phyloP scores from a whole-genome alignment of 208 protist genomes.

The Leishmania tarentolae region DNA sequence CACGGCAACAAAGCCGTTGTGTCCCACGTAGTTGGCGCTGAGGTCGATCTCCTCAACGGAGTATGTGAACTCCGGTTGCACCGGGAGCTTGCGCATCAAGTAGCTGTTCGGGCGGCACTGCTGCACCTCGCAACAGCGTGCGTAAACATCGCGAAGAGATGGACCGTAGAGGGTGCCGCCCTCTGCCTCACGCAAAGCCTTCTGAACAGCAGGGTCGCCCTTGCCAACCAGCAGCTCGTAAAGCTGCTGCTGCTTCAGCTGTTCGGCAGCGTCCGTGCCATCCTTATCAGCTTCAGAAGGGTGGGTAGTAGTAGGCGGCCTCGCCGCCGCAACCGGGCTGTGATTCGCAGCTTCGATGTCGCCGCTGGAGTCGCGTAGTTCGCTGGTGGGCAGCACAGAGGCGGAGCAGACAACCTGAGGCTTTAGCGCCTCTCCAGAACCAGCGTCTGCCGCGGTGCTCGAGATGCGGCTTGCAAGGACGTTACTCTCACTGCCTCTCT shows the following conservation, averaged over 20 bases:
- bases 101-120: slow-evolving; percentile 89
- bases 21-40: slow-evolving; percentile 89
- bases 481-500: not conserved
- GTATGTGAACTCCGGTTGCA: slow-evolving; percentile 71
- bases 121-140: slow-evolving; percentile 80
- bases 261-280: not conserved
- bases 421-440: not conserved
- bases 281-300: not conserved
- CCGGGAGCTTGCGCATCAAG: slow-evolving; percentile 80
- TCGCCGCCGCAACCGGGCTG: not conserved
- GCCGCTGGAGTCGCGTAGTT: not conserved
- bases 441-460: not conserved
- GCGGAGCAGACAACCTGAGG: not conserved
- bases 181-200: slow-evolving; percentile 45
- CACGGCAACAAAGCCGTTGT: slow-evolving; percentile 83
- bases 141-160: slow-evolving; percentile 82
- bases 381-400: not conserved
- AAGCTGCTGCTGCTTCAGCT: slow-evolving; percentile 19
- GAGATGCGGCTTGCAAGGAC: not conserved
- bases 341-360: not conserved
- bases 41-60: slow-evolving; percentile 85
- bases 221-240: slow-evolving; percentile 36
- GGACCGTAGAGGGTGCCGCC: slow-evolving; percentile 58
- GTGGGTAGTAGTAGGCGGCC: not conserved
- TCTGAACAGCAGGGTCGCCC: slow-evolving; percentile 31